phyloP scores from a whole-genome alignment of 2,329 filamentous ascomycete species.

The Pseudogymnoascus sp. region DNA sequence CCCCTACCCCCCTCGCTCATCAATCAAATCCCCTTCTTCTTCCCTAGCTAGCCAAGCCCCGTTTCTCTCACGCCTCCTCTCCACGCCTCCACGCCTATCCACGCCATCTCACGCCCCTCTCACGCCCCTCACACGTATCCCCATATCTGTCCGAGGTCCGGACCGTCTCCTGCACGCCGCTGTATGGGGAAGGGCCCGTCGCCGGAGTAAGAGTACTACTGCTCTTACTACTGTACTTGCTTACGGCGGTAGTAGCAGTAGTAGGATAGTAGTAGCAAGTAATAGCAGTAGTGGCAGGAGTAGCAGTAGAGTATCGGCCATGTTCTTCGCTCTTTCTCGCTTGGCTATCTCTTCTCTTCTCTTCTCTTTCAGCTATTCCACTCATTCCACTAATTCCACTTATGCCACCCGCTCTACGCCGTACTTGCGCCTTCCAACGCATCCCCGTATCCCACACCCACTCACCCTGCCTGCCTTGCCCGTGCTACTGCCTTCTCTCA shows the following conservation, averaged over 20 bases:
- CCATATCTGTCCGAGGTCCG: background rate
- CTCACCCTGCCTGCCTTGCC: background rate
- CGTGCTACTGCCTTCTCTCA: background rate
- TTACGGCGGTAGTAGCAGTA: no score
- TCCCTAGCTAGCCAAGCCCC: background rate
- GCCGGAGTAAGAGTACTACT: background rate
- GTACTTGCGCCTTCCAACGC: background rate
- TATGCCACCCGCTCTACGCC: background rate
- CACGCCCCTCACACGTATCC: background rate
- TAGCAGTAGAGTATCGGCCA: background rate
- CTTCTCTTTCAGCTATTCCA: background rate
- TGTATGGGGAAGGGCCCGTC: background rate
- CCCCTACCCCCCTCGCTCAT: background rate
- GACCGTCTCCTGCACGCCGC: background rate
- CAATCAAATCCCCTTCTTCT: background rate
- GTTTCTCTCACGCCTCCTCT: background rate
- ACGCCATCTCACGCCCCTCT: background rate
- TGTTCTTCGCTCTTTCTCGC: background rate
- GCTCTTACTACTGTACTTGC: background rate
- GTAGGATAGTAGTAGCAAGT: background rate
- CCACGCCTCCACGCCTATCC: background rate
- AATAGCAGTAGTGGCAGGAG: background rate
- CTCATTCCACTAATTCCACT: constrained; percentile 1
- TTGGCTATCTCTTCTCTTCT: background rate
- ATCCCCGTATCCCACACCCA: background rate